A percentile compares a stretch with the other conserved stretches of the same genome.
phyloP scores from a whole-genome alignment of 2,329 filamentous ascomycete genomes.

The Karstenula rhodostoma region DNA sequence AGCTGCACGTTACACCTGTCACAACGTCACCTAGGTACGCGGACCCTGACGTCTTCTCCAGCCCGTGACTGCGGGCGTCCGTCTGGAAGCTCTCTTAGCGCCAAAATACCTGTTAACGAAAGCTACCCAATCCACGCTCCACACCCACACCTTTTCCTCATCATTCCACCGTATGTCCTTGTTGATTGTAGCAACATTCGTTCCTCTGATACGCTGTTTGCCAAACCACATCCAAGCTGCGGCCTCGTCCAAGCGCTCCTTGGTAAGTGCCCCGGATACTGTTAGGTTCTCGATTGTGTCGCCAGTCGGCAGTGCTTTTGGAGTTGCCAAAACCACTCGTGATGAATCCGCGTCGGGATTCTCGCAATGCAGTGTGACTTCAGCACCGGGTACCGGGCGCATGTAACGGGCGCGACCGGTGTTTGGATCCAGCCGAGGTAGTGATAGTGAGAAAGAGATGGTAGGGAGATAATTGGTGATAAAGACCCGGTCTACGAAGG shows the following conservation, averaged over 20 bases:
- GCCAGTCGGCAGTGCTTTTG: conserved; percentile 12
- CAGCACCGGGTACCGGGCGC: conserved; percentile 19
- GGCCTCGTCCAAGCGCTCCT: conserved; percentile 29
- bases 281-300: conserved; percentile 26
- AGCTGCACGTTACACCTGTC: neutral
- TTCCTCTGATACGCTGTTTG: conserved; percentile 22
- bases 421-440: conserved; percentile 30
- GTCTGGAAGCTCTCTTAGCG: conserved; percentile 21
- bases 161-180: conserved; percentile 30
- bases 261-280: conserved; percentile 17
- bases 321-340: conserved; percentile 21
- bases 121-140: conserved; percentile 30
- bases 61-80: neutral
- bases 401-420: conserved; percentile 25
- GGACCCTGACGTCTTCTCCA: neutral
- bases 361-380: conserved; percentile 23
- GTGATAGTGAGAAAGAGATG: conserved; percentile 23
- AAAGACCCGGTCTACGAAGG: conserved; percentile 31
- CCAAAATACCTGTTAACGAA: conserved; percentile 28
- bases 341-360: conserved; percentile 11
- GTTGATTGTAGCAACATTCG: conserved; percentile 14
- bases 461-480: conserved; percentile 22
- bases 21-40: neutral
- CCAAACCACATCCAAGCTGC: conserved; percentile 28
- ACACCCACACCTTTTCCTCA: conserved; percentile 26